Conservation (phyloP, 495 filamentous ascomycete species). For the Neurospora sp. region DNA sequence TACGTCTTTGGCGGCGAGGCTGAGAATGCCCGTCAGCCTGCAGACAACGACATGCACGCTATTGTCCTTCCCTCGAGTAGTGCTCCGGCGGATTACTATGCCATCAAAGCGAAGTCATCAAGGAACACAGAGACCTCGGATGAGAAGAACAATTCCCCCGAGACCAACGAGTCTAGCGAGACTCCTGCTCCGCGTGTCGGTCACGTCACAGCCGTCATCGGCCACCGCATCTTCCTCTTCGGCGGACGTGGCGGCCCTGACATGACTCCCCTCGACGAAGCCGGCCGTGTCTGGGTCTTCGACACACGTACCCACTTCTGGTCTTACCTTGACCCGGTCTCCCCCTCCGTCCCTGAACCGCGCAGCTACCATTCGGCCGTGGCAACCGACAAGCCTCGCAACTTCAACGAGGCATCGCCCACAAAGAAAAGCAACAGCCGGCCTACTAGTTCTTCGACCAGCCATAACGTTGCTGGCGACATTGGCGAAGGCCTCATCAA, state of each 20-base stretch:
- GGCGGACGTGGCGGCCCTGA: slow-evolving; percentile 43
- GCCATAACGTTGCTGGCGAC: background rate
- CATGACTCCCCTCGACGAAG: slow-evolving; percentile 43
- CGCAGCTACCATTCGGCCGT: slow-evolving; percentile 39
- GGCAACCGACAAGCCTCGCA: slow-evolving; percentile 37
- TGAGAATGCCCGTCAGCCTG: slow-evolving; percentile 35
- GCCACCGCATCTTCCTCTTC: slow-evolving; percentile 53
- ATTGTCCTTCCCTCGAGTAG: slow-evolving; percentile 48
- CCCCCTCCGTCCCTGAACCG: slow-evolving; percentile 18
- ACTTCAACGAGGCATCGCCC: slow-evolving; percentile 16
- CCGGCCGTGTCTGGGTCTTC: slow-evolving; percentile 58
- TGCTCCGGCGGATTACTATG: slow-evolving; percentile 46
- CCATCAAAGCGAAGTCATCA: slow-evolving; percentile 34
- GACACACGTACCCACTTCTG: slow-evolving; percentile 47
- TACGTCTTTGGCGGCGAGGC: slow-evolving; percentile 62
- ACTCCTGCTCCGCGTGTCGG: slow-evolving; percentile 45
- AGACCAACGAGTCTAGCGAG: slow-evolving; percentile 9
- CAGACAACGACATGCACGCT: slow-evolving; percentile 62
- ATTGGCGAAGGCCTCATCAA: slow-evolving; percentile 3
- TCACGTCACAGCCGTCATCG: slow-evolving; percentile 49
- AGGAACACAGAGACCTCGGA: slow-evolving; percentile 1
- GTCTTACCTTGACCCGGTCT: slow-evolving; percentile 44
- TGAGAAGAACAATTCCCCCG: slow-evolving; percentile 19
- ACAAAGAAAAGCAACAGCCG: background rate
- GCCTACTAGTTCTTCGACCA: background rate